Evolutionary conservation across 2,329 filamentous ascomycete species (phyloP).

Genomic region (Xylaria polymorpha): DNA sequence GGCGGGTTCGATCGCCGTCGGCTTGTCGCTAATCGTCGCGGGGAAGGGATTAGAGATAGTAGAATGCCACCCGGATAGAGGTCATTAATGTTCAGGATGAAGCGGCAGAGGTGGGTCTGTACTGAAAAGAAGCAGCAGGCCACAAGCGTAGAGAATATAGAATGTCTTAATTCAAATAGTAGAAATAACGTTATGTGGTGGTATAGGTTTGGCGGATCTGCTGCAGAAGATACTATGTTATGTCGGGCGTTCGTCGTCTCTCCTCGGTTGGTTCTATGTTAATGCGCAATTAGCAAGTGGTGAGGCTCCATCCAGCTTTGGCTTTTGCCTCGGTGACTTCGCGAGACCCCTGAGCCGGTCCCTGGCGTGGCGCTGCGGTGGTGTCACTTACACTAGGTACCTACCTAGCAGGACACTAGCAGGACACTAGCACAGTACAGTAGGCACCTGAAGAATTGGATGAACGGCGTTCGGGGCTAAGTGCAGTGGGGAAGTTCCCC

Average conservation of each 20-base stretch:
- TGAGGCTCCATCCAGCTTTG: conserved; percentile 23
- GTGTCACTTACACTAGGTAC: background rate
- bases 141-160: background rate
- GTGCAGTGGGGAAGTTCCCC: conserved; percentile 10
- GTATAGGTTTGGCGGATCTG: conserved; percentile 10
- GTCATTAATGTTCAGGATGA: conserved; percentile 6
- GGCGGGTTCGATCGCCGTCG: conserved; percentile 20
- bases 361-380: background rate
- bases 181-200: background rate
- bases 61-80: conserved; percentile 15
- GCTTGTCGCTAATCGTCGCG: conserved; percentile 20
- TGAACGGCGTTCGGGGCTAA: background rate
- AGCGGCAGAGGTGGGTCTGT: background rate
- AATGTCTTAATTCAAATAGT: background rate
- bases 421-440: no score
- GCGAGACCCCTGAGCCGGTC: conserved; percentile 4
- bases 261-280: conserved; percentile 8
- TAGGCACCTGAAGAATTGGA: no score
- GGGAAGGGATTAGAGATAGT: conserved; percentile 7
- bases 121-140: background rate
- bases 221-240: background rate
- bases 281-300: conserved; percentile 6
- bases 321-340: conserved; percentile 29
- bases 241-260: conserved; percentile 5
- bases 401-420: background rate